Base-by-base conservation (phyloP, 768 basidiomycete species). In the Naganishia antarctica region DNA sequence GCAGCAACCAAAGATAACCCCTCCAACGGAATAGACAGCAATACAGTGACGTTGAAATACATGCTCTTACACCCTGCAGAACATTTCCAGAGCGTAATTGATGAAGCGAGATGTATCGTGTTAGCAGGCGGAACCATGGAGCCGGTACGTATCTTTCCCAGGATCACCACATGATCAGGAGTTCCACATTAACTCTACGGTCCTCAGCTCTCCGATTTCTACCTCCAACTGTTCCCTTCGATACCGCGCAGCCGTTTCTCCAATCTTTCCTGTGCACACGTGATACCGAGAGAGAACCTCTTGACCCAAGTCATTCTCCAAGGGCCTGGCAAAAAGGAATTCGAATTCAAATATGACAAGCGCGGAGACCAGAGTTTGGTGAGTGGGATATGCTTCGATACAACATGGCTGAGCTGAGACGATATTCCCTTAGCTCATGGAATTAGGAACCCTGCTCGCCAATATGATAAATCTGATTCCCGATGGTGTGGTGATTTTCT, bases 51-150 rank as follows among this genome's bases (percentile, higher is more conserved):
- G 64, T 79, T 97, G 59, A 91, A 88, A 71, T 99, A 96, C 71
- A 89, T 96, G 67, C 85, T 91, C 21, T 83, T 99, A 25, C 97
- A 98, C 71, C 93, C 96, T 1, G 84, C 90, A 0, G 87, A 89
- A 6, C 82, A 86, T 63, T 98, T 98, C 72, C 80, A 82, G 61
- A 88, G 90, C n/a, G 83, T 97, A 6, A 84, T 90, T 0, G 85
- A 91, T 21, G 81, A 82, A 26, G 90, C 92, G 0, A 80, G 90
- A 40, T 83, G 88, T 2, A 86, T 98, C n/a, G 79, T 98, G 29
- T 80, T 99, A 41, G 94, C 96, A 8, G 94, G 94, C 9, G 94
- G 94, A 4, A 99, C 94, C 0, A 97, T 99, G 96, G 91, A 91
- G 7, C 94, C 94, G n/a, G 91, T 96, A 60, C 59, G 81, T 79